A percentile compares a stretch with the other conserved stretches of the same genome.
These are phyloP conservation scores for Fomes fomentarius DNA, from an alignment of 1,284 basidiomycete genomes.

Conservation along the genomic window DNA sequence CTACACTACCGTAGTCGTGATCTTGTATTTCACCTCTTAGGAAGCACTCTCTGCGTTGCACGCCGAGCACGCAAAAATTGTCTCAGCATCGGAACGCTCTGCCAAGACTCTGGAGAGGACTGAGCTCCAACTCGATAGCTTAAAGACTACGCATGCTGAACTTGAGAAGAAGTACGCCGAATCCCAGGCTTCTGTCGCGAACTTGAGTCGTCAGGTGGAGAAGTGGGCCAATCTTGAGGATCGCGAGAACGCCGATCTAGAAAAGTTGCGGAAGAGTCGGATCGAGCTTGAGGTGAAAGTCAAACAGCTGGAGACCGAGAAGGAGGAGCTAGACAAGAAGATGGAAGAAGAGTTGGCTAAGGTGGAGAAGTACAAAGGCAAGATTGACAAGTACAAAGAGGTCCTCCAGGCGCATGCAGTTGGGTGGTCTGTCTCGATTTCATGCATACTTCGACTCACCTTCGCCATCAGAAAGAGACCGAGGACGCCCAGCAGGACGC, in stretches of 20 bases:
- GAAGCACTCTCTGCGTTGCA: constrained; percentile 38
- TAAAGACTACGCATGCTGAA: constrained; percentile 54
- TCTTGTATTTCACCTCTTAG: constrained; percentile 19
- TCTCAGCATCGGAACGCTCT: constrained; percentile 47
- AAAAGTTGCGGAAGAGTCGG: constrained; percentile 54
- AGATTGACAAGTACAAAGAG: constrained; percentile 29
- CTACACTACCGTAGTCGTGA: background rate
- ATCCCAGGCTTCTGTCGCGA: constrained; percentile 53
- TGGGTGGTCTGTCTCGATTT: background rate
- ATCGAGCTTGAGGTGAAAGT: constrained; percentile 60
- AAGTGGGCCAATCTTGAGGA: constrained; percentile 71
- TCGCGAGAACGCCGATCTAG: constrained; percentile 61
- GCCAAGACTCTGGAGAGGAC: constrained; percentile 58
- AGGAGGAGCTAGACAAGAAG: constrained; percentile 38
- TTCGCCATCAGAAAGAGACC: constrained; percentile 34
- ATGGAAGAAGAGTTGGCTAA: constrained; percentile 24
- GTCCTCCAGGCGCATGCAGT: constrained; percentile 23
- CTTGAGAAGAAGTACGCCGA: constrained; percentile 60
- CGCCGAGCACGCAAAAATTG: constrained; percentile 44
- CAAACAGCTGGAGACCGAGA: constrained; percentile 48
- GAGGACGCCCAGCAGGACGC: constrained; percentile 38
- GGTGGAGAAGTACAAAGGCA: constrained; percentile 27
- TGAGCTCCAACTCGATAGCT: constrained; percentile 57
- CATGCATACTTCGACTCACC: background rate
- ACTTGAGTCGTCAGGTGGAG: constrained; percentile 63